Base-by-base conservation (phyloP, 1,284 basidiomycete species). In the Dichomitus squalens region DNA sequence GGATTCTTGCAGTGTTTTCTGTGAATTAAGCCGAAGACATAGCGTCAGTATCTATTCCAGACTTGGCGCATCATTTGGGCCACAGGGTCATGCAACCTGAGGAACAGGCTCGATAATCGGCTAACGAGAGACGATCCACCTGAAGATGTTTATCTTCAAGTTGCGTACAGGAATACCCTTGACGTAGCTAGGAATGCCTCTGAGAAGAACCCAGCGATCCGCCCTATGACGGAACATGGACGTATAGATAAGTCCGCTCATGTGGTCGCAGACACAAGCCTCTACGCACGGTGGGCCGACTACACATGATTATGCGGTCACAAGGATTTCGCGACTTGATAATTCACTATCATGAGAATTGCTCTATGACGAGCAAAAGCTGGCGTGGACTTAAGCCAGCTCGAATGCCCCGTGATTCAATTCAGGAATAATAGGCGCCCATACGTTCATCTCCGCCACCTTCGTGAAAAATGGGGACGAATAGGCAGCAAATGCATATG, bases 1-100 rank as follows among this genome's bases (percentile, higher is more conserved):
- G 2, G 68, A 66, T 21, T 59, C 70, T 46, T 72, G 51, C 25
- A 79, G 60, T 18, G 63, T 64, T 36, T 65, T 66, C 76, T 79
- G 49, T 18, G n/a, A 7, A 40, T 23, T 33, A 12, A 34, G 41
- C 25, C 25, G 31, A 33, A 47, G 29, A 47, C 18, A 33, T 48
- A 50, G 54, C 20, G 35, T 55, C 38, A 38, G 35, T 48, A 47
- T 34, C 34, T 9, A 25, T 33, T 14, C n/a, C 23, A 0, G 27
- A 36, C 35, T 4, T 11, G 16, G 14, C 44, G 29, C n/a, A n/a
- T 21, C 7, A 47, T 47, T 34, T 11, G 31, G 14, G 44, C 44
- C 20, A 47, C 29, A 33, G 44, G n/a, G 20, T 11, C 44, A 33
- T 21, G 27, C 18, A 21, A 47, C 18, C 3, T 29, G 29, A 47